These are phyloP conservation scores for Xanthoparmelia taractica DNA, from an alignment of 495 filamentous ascomycete genomes.

Conservation along the genomic window DNA sequence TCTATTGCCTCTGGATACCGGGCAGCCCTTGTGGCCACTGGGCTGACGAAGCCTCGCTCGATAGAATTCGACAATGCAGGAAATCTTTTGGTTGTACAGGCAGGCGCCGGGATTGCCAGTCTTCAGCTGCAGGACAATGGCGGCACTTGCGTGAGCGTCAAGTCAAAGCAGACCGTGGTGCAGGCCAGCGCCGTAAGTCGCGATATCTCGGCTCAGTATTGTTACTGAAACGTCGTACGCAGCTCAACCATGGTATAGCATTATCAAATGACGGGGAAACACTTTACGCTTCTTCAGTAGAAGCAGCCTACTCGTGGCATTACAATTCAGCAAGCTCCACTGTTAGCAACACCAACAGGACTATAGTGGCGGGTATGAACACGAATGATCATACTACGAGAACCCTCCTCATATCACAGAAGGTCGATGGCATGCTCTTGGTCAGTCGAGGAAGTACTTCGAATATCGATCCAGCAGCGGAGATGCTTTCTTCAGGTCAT, in stretches of 20 bases:
- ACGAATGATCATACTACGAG: constrained; percentile 53
- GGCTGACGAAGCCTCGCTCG: constrained; percentile 47
- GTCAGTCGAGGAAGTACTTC: constrained; percentile 54
- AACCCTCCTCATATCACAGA: constrained; percentile 51
- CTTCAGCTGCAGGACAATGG: constrained; percentile 45
- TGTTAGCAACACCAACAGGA: constrained; percentile 36
- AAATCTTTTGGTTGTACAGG: constrained; percentile 54
- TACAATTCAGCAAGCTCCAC: constrained; percentile 46
- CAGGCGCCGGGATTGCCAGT: constrained; percentile 45
- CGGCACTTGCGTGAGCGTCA: constrained; percentile 42
- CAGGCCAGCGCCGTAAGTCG: constrained; percentile 34
- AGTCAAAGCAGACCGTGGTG: constrained; percentile 34
- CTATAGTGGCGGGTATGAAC: constrained; percentile 52
- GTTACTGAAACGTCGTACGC: constrained; percentile 16
- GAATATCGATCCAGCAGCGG: constrained; percentile 51
- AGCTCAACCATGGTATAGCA: constrained; percentile 62
- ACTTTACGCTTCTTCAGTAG: constrained; percentile 54
- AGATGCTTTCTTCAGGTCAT: constrained; percentile 42
- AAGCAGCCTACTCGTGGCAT: constrained; percentile 50
- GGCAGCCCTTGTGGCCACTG: constrained; percentile 47
- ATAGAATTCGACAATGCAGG: constrained; percentile 54
- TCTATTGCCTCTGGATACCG: constrained; percentile 50
- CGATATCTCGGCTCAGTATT: background rate
- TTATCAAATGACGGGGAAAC: constrained; percentile 53
- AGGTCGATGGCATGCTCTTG: constrained; percentile 45